Evolutionary conservation across 1,139 yeast species (phyloP).

Genomic region (Diutina scorzettiae): DNA sequence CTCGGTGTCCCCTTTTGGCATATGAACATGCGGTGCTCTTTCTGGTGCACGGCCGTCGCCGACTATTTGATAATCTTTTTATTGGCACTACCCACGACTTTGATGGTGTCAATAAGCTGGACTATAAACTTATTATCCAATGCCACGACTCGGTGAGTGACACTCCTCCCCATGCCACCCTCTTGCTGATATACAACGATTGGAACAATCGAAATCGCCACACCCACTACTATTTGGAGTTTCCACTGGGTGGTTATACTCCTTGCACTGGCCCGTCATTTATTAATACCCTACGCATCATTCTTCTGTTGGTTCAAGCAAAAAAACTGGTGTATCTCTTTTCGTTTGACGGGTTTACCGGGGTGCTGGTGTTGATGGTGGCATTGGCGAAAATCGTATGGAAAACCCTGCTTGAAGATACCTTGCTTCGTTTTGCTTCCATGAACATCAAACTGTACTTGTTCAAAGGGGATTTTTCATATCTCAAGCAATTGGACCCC

Average conservation of each 20-base stretch:
- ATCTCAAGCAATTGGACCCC: conserved; percentile 22
- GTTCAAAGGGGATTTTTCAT: conserved; percentile 21
- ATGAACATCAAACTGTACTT: conserved; percentile 18
- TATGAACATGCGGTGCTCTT: conserved; percentile 4
- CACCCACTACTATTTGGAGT: conserved; percentile 3
- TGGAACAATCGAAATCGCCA: not conserved
- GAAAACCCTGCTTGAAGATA: conserved; percentile 13
- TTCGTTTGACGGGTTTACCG: conserved; percentile 32
- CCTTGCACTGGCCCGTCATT: not conserved
- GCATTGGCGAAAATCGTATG: conserved; percentile 7
- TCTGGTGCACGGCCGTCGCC: not conserved
- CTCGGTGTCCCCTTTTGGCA: not conserved
- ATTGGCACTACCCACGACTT: not conserved
- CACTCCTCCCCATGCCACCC: not conserved
- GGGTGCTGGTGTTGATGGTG: conserved; percentile 19
- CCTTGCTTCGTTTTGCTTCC: conserved; percentile 11
- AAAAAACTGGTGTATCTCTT: conserved; percentile 16
- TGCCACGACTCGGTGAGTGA: not conserved
- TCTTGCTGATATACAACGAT: not conserved
- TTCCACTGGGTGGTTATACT: not conserved
- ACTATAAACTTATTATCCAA: not conserved
- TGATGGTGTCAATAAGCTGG: not conserved
- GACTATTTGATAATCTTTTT: not conserved
- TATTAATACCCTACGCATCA: not conserved
- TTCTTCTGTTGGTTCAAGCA: not conserved